phyloP scores from a whole-genome alignment of 2,329 filamentous ascomycete species.

The Cyclaneusma minus region DNA sequence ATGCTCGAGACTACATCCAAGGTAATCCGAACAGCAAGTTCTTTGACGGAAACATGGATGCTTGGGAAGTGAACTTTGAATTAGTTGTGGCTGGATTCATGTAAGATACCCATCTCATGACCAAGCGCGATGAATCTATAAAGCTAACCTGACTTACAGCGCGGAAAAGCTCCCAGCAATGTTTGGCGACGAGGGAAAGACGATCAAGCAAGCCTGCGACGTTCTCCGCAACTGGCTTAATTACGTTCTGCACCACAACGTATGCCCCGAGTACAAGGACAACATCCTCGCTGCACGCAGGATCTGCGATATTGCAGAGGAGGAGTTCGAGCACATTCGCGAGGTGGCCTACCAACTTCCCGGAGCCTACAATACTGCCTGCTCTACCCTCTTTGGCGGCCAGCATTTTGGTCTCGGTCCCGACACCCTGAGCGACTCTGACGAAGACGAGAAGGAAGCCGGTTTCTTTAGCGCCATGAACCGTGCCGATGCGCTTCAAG shows the following conservation, averaged over 20 bases:
- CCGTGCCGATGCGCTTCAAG: conserved; percentile 24
- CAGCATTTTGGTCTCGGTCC: conserved; percentile 8
- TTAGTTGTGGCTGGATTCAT: conserved; percentile 66
- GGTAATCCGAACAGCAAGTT: conserved; percentile 25
- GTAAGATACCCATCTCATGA: conserved; percentile 28
- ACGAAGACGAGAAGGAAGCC: conserved; percentile 13
- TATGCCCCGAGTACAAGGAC: conserved; percentile 64
- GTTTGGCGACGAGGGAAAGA: conserved; percentile 33
- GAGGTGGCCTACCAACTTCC: conserved; percentile 41
- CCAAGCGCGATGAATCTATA: not conserved
- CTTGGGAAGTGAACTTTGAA: conserved; percentile 70
- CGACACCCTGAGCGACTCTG: conserved; percentile 4
- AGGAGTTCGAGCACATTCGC: conserved; percentile 48
- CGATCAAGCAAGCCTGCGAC: conserved; percentile 43
- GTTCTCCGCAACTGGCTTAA: conserved; percentile 77
- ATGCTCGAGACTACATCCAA: conserved; percentile 44
- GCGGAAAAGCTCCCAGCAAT: conserved; percentile 39
- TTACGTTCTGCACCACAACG: conserved; percentile 71
- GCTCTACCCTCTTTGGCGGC: conserved; percentile 51
- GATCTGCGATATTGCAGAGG: conserved; percentile 49
- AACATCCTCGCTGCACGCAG: conserved; percentile 50
- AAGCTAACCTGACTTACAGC: conserved; percentile 19
- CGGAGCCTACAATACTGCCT: conserved; percentile 67
- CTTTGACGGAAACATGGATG: conserved; percentile 32
- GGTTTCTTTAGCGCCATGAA: conserved; percentile 9